Evolutionary conservation across 2,329 filamentous ascomycete species (phyloP).

Genomic region (Alternaria panax): DNA sequence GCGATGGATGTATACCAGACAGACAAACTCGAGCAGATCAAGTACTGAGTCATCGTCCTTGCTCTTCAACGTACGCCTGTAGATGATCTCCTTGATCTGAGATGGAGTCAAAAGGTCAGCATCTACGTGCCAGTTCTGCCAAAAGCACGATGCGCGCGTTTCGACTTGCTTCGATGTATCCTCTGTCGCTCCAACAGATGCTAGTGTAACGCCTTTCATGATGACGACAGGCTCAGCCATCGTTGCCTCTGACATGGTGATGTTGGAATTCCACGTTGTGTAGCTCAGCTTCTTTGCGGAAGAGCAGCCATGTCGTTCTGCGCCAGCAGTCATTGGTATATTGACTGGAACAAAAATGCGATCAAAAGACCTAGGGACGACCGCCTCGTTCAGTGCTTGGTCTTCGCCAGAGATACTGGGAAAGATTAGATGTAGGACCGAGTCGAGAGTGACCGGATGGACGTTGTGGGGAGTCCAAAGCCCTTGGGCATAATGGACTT

Average conservation of each 20-base stretch:
- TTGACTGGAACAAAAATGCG: slow-evolving; percentile 6
- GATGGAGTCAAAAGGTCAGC: slow-evolving; percentile 6
- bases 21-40: slow-evolving; percentile 11
- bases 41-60: slow-evolving; percentile 13
- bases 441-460: slow-evolving; percentile 15
- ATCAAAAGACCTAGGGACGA: slow-evolving; percentile 8
- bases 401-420: slow-evolving; percentile 19
- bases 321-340: slow-evolving; percentile 4
- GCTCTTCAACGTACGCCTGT: slow-evolving; percentile 13
- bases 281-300: slow-evolving; percentile 16
- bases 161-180: slow-evolving; percentile 5
- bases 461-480: slow-evolving; percentile 8
- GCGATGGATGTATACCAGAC: slow-evolving; percentile 11
- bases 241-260: slow-evolving; percentile 6
- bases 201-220: slow-evolving; percentile 10
- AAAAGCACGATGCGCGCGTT: slow-evolving; percentile 11
- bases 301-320: slow-evolving; percentile 6
- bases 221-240: slow-evolving; percentile 7
- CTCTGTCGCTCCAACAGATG: slow-evolving; percentile 7
- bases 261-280: slow-evolving; percentile 9
- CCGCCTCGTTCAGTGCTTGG: slow-evolving; percentile 15
- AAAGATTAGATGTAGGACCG: slow-evolving; percentile 8
- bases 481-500: slow-evolving; percentile 9
- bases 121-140: slow-evolving; percentile 13
- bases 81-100: slow-evolving; percentile 10